phyloP scores from a whole-genome alignment of 2,329 filamentous ascomycete genomes.

The Fusarium virguliforme region DNA sequence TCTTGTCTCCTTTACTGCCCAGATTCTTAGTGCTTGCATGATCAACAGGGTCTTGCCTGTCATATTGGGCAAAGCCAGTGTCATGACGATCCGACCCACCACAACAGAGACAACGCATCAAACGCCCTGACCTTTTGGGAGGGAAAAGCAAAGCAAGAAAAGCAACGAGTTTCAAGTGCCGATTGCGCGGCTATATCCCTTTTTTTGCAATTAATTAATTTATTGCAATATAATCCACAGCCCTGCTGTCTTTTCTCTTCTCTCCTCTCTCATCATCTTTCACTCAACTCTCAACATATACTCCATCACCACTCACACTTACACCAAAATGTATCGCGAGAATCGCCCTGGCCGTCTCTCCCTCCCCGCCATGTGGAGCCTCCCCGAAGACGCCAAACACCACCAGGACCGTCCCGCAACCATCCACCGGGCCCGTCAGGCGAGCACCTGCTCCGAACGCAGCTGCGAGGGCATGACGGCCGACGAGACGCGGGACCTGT shows the following conservation, averaged over 20 bases:
- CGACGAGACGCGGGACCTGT: conserved; percentile 61
- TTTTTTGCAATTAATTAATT: conserved; percentile 21
- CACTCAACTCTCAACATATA: conserved; percentile 6
- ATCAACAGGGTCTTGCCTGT: conserved; percentile 41
- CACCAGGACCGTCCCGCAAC: conserved; percentile 17
- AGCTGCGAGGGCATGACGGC: conserved; percentile 55
- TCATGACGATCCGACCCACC: conserved; percentile 40
- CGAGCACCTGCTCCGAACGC: conserved; percentile 52
- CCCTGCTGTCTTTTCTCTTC: conserved; percentile 3
- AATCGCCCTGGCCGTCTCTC: conserved; percentile 44
- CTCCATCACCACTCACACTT: conserved; percentile 1
- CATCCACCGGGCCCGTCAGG: conserved; percentile 43
- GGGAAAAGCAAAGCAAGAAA: conserved; percentile 21
- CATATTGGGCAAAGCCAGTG: conserved; percentile 25
- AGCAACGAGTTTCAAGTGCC: conserved; percentile 9
- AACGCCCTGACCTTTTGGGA: conserved; percentile 28
- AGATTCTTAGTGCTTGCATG: conserved; percentile 27
- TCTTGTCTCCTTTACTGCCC: neutral
- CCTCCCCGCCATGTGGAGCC: conserved; percentile 44
- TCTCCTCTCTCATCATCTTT: neutral
- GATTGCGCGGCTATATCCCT: conserved; percentile 16
- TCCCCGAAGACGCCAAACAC: conserved; percentile 33
- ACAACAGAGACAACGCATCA: conserved; percentile 48
- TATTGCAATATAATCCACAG: conserved; percentile 30
- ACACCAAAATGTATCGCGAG: conserved; percentile 45